These are phyloP conservation scores for Penicillium ucsense DNA, from an alignment of 495 filamentous ascomycete species.

Conservation along the genomic window DNA sequence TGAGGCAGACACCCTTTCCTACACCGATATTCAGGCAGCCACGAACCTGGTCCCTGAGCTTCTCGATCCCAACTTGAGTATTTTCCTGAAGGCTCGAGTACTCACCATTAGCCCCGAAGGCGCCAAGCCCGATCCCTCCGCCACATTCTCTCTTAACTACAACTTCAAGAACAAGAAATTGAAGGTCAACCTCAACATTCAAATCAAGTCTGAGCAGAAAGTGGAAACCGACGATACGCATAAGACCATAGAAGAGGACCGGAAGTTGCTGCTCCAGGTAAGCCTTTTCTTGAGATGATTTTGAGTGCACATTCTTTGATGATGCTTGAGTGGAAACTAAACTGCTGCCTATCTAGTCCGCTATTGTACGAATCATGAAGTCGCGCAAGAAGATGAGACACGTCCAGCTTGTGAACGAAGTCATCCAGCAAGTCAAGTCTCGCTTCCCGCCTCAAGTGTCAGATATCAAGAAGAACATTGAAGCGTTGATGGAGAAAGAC, in stretches of 20 bases:
- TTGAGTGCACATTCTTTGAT: too few species aligned
- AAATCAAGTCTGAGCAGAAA: slow-evolving; percentile 89
- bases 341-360: slow-evolving; percentile 51
- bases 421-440: slow-evolving; percentile 86
- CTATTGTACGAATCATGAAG: slow-evolving; percentile 99
- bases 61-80: slow-evolving; percentile 72
- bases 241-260: slow-evolving; percentile 98
- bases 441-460: slow-evolving; percentile 86
- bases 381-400: slow-evolving; percentile 98
- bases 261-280: slow-evolving; percentile 94
- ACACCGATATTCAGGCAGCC: slow-evolving; percentile 73
- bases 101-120: slow-evolving; percentile 58
- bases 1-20: slow-evolving; percentile 71
- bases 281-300: slow-evolving; percentile 15
- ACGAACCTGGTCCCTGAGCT: slow-evolving; percentile 71
- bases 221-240: slow-evolving; percentile 93
- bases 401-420: slow-evolving; percentile 82
- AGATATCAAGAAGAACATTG: slow-evolving; percentile 99
- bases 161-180: slow-evolving; percentile 98
- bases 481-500: slow-evolving; percentile 97
- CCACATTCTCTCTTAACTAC: slow-evolving; percentile 72
- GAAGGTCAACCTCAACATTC: slow-evolving; percentile 90
- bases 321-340: background rate
- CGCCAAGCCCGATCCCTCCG: slow-evolving; percentile 65
- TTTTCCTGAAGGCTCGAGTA: slow-evolving; percentile 87